A percentile compares a stretch with the other conserved stretches of the same genome.
Evolutionary conservation across 148 eudicot species (phyloP).

Genomic region (Polygonum aviculare): DNA sequence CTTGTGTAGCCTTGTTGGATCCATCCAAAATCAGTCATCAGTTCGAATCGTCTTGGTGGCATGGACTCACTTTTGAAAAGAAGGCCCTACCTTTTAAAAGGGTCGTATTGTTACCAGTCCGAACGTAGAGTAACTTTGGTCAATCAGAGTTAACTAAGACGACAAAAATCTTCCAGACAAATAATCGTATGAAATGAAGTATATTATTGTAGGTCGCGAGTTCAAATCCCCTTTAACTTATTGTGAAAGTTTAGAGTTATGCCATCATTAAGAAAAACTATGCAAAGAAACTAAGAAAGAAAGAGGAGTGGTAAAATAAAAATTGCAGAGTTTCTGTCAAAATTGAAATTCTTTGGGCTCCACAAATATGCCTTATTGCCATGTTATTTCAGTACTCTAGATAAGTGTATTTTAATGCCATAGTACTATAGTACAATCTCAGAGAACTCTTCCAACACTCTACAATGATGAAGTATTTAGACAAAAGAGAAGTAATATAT

Average conservation of each 20-base stretch:
- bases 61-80: no score
- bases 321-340: background rate
- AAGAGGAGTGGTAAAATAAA: background rate
- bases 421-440: background rate
- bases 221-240: no score
- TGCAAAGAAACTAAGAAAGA: background rate
- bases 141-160: no score
- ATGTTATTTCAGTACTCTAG: background rate
- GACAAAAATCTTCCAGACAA: no score
- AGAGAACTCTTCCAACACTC: background rate
- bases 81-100: no score
- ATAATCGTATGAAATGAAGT: no score
- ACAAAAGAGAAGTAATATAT: background rate
- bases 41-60: no score
- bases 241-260: no score
- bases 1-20: no score
- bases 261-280: background rate
- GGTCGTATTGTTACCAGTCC: no score
- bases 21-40: no score
- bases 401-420: background rate
- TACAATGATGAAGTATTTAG: background rate
- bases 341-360: constrained; percentile 7
- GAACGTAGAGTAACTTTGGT: no score
- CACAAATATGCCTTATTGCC: background rate
- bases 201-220: background rate